Evolutionary conservation across 345 rosid species (phyloP), one percentile per base, ranked within the genome.

Genomic region (Lepidium didymum): DNA sequence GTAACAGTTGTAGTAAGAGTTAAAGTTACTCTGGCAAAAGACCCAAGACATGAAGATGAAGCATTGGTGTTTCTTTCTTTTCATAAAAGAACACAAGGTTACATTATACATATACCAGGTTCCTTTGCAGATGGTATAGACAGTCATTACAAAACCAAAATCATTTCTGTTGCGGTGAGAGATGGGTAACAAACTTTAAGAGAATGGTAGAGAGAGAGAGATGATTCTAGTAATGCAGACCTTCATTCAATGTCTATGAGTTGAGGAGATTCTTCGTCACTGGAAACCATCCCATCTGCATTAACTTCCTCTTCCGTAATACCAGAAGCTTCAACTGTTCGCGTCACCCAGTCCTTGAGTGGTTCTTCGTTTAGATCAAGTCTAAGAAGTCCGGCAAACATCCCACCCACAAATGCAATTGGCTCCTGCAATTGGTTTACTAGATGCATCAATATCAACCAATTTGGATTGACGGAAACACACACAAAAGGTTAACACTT

Each of bases 291-390:
- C 23, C 77, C 80, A 67, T 72, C 62, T 6, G n/a, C 74, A 60
- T 19, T 57, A 56, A 41, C 59, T n/a, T 47, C 70, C 16, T 72
- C 77, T 51, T 55, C 45, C 1, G 66, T 67, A 33, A 77, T 67
- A 42, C 80, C 80, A 0, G 74, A 77, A 1, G 80, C 80, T 77
- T 77, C 77, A 15, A 77, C 74, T 2, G 77, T 77, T 49, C 77
- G 70, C 0, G 74, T 67, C 37, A 77, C 70, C 80, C 77, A 77
- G 18, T 77, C 80, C 18, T 70, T 72, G 0, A 77, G 70, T 12
- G 80, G 77, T 6, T 72, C 80, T 61, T 77, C 80, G 37, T 67
- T 67, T 0, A 77, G 68, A 77, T 77, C 77, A 0, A 77, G 77
- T 57, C 77, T 72, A 5, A 77, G 14, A 10, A 77, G 56, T 18